A percentile compares a stretch with the other conserved stretches of the same genome.
Evolutionary conservation across 2,329 filamentous ascomycete species (phyloP).

Genomic region (Trichoderma atroviride): DNA sequence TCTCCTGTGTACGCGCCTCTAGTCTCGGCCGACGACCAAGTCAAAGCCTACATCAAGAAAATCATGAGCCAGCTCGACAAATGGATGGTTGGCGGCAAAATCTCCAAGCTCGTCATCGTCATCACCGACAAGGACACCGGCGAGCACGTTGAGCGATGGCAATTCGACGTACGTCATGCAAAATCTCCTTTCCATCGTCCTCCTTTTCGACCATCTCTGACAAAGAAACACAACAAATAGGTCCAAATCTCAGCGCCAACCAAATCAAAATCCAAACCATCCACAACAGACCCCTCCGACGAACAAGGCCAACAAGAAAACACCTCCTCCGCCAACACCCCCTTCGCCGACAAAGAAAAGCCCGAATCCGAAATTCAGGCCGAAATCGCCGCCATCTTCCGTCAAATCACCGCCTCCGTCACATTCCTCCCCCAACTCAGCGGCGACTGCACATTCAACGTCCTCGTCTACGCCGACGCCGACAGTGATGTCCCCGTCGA

Average conservation of each 20-base stretch:
- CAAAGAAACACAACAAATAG: conserved; percentile 21
- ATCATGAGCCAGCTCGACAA: conserved; percentile 98
- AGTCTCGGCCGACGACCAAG: conserved; percentile 95
- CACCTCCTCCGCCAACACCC: conserved; percentile 52
- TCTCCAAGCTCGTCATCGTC: conserved; percentile 94
- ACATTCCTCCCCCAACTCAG: conserved; percentile 89
- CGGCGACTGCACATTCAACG: conserved; percentile 97
- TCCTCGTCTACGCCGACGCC: conserved; percentile 94
- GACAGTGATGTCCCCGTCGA: conserved; percentile 96
- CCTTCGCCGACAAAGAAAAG: conserved; percentile 64
- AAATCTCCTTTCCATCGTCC: not conserved
- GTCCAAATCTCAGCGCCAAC: conserved; percentile 34
- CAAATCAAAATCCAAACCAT: conserved; percentile 46
- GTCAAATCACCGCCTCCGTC: conserved; percentile 96
- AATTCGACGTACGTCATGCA: conserved; percentile 74
- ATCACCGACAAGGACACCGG: conserved; percentile 97
- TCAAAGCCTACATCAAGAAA: conserved; percentile 98
- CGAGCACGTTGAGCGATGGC: conserved; percentile 95
- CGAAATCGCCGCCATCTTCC: conserved; percentile 95
- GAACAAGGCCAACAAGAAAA: conserved; percentile 61
- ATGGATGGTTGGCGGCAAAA: conserved; percentile 97
- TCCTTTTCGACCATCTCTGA: not conserved
- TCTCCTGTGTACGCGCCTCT: conserved; percentile 10
- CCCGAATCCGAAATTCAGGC: conserved; percentile 91
- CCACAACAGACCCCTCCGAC: conserved; percentile 30